Evolutionary conservation across 345 rosid species (phyloP).

Genomic region (Balakata baccata): DNA sequence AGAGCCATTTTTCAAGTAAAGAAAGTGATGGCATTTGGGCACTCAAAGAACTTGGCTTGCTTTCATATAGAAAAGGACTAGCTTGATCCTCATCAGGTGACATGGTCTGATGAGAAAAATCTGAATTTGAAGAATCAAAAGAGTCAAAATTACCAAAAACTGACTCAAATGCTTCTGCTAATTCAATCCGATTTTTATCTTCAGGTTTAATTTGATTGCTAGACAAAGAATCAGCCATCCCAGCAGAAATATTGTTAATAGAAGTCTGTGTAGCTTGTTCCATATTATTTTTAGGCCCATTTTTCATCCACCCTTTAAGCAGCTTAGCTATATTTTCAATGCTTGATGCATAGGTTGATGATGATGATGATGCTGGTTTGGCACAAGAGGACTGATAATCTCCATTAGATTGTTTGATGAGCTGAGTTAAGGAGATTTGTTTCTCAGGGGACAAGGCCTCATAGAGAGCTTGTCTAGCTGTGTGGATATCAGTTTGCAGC

Average conservation of each 20-base stretch:
- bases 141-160: conserved; percentile 43
- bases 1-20: conserved; percentile 67
- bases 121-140: conserved; percentile 45
- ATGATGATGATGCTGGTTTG: conserved; percentile 19
- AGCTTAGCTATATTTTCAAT: conserved; percentile 65
- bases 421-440: conserved; percentile 10
- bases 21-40: conserved; percentile 27
- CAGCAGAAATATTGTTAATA: not conserved
- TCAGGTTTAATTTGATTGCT: conserved; percentile 31
- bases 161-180: conserved; percentile 44
- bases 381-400: not conserved
- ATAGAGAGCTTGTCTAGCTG: conserved; percentile 74
- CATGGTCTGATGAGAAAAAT: conserved; percentile 41
- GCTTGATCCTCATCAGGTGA: conserved; percentile 31
- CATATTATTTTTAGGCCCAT: conserved; percentile 25
- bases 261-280: conserved; percentile 26
- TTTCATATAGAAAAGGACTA: conserved; percentile 45
- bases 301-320: conserved; percentile 65
- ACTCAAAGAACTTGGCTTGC: conserved; percentile 40
- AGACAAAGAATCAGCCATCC: conserved; percentile 24
- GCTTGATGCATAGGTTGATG: conserved; percentile 51
- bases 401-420: conserved; percentile 20
- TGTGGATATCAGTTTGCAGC: conserved; percentile 83
- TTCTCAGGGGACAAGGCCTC: conserved; percentile 74
- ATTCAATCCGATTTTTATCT: not conserved